Evolutionary conservation across 1,284 basidiomycete genomes (phyloP).

Genomic region (Ceratobasidium sp.): DNA sequence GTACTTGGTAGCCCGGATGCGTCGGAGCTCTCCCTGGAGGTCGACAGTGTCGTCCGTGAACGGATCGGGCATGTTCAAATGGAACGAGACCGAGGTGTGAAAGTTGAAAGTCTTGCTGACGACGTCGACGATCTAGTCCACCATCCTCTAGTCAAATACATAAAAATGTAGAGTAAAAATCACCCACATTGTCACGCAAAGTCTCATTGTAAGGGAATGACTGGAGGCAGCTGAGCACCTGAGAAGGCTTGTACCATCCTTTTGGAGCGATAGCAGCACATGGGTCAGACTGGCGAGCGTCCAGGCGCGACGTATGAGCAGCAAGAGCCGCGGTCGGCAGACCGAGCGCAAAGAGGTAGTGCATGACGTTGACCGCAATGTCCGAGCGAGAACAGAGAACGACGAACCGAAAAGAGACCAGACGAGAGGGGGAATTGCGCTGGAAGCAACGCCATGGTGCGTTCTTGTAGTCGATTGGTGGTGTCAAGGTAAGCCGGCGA

Average conservation of each 20-base stretch:
- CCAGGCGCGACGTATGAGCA: conserved; percentile 1
- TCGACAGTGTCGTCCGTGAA: conserved; percentile 68
- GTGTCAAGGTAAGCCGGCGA: neutral
- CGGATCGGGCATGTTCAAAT: conserved; percentile 64
- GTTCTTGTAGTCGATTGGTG: conserved; percentile 13
- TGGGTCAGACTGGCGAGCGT: conserved; percentile 56
- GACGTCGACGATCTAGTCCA: conserved; percentile 63
- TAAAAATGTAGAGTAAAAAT: neutral
- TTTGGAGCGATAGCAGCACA: conserved; percentile 64
- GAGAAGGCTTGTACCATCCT: conserved; percentile 64
- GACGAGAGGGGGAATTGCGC: conserved; percentile 7
- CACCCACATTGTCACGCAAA: conserved; percentile 45
- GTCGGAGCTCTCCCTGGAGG: conserved; percentile 62
- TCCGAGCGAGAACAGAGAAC: conserved; percentile 14
- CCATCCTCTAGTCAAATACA: neutral
- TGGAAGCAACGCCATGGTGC: conserved; percentile 15
- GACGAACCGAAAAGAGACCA: conserved; percentile 30
- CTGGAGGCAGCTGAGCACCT: conserved; percentile 63
- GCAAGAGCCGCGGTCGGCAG: conserved; percentile 31
- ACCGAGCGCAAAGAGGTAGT: conserved; percentile 26
- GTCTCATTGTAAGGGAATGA: conserved; percentile 49
- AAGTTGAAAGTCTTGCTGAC: conserved; percentile 68
- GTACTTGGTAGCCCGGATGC: conserved; percentile 61
- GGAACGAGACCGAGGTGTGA: conserved; percentile 69
- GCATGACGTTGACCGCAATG: conserved; percentile 20